Base-by-base conservation (phyloP, 116 monocot species). In the Trichopus zeylanicus region DNA sequence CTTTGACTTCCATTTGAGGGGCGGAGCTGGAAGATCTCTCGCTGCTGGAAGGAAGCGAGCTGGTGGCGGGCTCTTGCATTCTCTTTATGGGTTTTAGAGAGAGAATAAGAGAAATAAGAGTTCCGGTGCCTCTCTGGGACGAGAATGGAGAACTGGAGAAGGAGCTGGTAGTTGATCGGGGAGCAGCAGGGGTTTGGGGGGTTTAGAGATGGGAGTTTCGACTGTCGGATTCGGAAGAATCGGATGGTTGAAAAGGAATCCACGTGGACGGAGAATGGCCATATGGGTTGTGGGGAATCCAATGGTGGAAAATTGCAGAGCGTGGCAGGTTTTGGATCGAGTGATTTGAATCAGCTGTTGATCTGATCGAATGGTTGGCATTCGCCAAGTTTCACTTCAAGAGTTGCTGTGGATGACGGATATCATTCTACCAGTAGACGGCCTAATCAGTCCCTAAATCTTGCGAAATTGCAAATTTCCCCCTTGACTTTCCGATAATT, bases 1-100 rank as follows among this genome's bases (percentile, higher is more conserved):
- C 90, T 67, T 83, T 89, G 66, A 78, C 22, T 51, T 80, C 78
- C 75, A 68, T 67, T 13, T 69, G 78, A 15, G 49, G 80, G 21
- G 76, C 83, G 1, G 90, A 90, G 67, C 81, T 90, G 7, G 87
- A 90, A 15, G 90, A 95, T 24, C 87, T 76, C 80, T 89, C 84
- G 52, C 85, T 81, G 76, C 95, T 95, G 30, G 90, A 95, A 23
- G 73, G 81, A 20, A 83, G 71, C 63, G 89, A 86, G 62, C 75
- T 82, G 28, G 75, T 73, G 28, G 73, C 68, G 16, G 71, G 73
- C 24, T 85, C 88, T 71, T 81, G 81, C 84, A 82, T 82, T 64
- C 12, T 73, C 32, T 25, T 19, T 26, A 53, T n/a, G 6, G 32
- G 27, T 39, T 25, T 39, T 3, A 28, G 31, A 8, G 7, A 12